Evolutionary conservation across 208 protist genomes (phyloP).

Genomic region (Trypanosoma congolense): DNA sequence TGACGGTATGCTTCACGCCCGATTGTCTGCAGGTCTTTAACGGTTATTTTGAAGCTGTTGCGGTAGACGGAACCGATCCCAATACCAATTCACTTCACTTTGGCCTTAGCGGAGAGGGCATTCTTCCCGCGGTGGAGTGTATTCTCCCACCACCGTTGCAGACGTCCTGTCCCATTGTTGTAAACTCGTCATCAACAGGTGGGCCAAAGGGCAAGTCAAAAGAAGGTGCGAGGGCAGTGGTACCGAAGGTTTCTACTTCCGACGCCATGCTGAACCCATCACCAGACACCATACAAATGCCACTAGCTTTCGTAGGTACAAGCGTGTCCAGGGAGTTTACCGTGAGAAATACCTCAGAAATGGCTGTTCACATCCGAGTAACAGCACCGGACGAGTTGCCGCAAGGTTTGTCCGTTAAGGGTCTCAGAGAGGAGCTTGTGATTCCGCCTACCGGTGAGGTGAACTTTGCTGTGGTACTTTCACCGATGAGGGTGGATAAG

Average conservation of each 20-base stretch:
- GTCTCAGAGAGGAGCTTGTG: slow-evolving; percentile 50
- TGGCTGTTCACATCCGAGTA: slow-evolving; percentile 81
- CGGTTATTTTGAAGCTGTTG: slow-evolving; percentile 87
- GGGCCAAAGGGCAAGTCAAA: slow-evolving; percentile 13
- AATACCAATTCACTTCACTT: slow-evolving; percentile 80
- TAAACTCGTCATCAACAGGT: slow-evolving; percentile 3
- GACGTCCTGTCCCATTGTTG: slow-evolving; percentile 8
- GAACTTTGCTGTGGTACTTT: slow-evolving; percentile 50
- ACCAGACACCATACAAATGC: slow-evolving; percentile 70
- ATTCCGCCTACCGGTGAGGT: slow-evolving; percentile 53
- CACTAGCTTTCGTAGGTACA: slow-evolving; percentile 73
- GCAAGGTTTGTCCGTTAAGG: slow-evolving; percentile 21
- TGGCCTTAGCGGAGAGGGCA: slow-evolving; percentile 89
- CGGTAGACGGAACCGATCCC: slow-evolving; percentile 73
- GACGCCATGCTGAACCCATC: background rate
- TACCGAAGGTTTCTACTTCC: background rate
- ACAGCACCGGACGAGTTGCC: slow-evolving; percentile 33
- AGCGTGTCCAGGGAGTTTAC: slow-evolving; percentile 40
- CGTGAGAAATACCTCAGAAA: slow-evolving; percentile 81
- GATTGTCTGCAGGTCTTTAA: slow-evolving; percentile 67
- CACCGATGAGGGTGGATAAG: slow-evolving; percentile 47
- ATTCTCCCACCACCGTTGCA: slow-evolving; percentile 46
- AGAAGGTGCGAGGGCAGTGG: slow-evolving; percentile 11
- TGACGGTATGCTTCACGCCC: slow-evolving; percentile 90
- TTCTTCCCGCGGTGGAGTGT: slow-evolving; percentile 86